These are phyloP conservation scores for Cyphellophora attinorum DNA, from an alignment of 2,329 filamentous ascomycete species.

Conservation along the genomic window DNA sequence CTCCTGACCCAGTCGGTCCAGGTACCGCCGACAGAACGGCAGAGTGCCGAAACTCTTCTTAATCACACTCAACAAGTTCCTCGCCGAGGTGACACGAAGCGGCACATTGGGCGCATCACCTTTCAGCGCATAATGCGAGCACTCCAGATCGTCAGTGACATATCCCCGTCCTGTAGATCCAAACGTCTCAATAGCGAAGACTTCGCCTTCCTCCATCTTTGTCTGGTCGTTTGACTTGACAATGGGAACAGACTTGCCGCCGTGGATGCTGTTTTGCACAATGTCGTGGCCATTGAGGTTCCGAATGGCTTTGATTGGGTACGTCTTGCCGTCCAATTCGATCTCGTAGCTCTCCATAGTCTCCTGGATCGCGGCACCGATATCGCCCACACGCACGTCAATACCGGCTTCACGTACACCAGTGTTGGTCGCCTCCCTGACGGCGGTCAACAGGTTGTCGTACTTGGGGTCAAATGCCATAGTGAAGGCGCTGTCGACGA, in stretches of 20 bases:
- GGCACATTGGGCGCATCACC: slow-evolving; percentile 65
- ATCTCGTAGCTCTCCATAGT: slow-evolving; percentile 90
- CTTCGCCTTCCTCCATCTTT: slow-evolving; percentile 96
- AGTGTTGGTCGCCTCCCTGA: slow-evolving; percentile 60
- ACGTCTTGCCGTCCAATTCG: slow-evolving; percentile 67
- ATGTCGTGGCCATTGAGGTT: slow-evolving; percentile 89
- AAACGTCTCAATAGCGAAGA: slow-evolving; percentile 93
- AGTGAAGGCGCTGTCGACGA: slow-evolving; percentile 64
- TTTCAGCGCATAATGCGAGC: slow-evolving; percentile 76
- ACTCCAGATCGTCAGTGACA: slow-evolving; percentile 77
- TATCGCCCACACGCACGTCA: slow-evolving; percentile 78
- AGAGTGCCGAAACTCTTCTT: slow-evolving; percentile 94
- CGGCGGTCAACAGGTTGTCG: slow-evolving; percentile 56
- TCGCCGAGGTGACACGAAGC: slow-evolving; percentile 70
- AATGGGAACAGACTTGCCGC: slow-evolving; percentile 86
- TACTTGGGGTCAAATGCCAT: slow-evolving; percentile 60
- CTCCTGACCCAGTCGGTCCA: slow-evolving; percentile 87
- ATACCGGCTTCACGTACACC: slow-evolving; percentile 84
- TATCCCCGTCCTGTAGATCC: slow-evolving; percentile 86
- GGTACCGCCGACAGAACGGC: slow-evolving; percentile 80
- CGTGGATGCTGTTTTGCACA: slow-evolving; percentile 79
- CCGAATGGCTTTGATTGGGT: slow-evolving; percentile 74
- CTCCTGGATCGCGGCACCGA: slow-evolving; percentile 77
- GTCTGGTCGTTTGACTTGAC: slow-evolving; percentile 80
- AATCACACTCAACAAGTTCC: slow-evolving; percentile 76